Conservation (phyloP, 345 rosid species). For the Rubroshorea leprosula region DNA sequence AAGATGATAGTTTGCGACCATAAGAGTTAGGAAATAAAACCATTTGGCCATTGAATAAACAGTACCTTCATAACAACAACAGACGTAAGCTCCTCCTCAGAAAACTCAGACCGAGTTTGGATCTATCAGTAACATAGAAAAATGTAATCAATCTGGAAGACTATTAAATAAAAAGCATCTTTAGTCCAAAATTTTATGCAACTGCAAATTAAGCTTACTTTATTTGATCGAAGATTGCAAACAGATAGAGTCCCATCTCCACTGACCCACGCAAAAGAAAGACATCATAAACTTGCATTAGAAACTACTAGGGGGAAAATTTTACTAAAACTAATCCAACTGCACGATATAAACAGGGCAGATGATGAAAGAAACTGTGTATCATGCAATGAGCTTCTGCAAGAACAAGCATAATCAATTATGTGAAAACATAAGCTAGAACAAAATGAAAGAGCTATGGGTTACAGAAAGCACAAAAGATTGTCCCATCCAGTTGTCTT, state of each 20-base stretch:
- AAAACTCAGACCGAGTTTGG: constrained; percentile 84
- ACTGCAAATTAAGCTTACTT: constrained; percentile 34
- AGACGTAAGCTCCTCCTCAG: constrained; percentile 87
- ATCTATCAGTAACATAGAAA: constrained; percentile 34
- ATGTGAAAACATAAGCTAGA: background rate
- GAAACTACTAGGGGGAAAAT: background rate
- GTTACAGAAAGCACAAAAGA: background rate
- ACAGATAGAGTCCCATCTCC: constrained; percentile 96
- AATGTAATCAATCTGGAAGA: no score
- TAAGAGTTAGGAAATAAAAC: constrained; percentile 6
- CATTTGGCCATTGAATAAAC: constrained; percentile 7
- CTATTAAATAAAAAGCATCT: background rate
- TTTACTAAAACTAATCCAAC: background rate
- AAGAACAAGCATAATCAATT: background rate
- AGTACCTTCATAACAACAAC: constrained; percentile 77
- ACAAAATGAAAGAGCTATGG: background rate
- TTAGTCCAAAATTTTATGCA: background rate
- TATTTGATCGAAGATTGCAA: constrained; percentile 71
- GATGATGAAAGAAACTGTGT: background rate
- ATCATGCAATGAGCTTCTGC: background rate
- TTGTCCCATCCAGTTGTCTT: background rate
- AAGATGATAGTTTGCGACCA: no score
- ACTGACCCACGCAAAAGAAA: constrained; percentile 35
- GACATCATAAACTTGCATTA: constrained; percentile 1
- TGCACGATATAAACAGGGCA: background rate